Evolutionary conservation across 345 rosid species (phyloP).

Genomic region (Bruguiera gymnorhiza): DNA sequence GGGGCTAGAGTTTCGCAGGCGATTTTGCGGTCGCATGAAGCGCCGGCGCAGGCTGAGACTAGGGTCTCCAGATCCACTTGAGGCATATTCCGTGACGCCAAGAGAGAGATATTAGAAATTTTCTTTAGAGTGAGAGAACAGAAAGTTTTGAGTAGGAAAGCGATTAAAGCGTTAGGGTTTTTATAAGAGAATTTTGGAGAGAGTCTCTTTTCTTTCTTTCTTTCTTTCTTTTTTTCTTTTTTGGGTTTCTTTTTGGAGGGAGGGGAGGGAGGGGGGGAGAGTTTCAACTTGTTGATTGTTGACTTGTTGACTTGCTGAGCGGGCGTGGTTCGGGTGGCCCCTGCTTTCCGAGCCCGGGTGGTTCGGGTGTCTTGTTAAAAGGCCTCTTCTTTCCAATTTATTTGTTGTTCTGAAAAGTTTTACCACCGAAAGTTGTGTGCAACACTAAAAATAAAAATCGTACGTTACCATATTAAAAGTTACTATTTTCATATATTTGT

Average conservation of each 20-base stretch:
- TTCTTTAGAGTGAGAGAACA: background rate
- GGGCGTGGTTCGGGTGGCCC: background rate
- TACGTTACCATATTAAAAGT: no score
- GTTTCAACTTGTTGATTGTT: conserved; percentile 28
- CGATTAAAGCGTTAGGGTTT: background rate
- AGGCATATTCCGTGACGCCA: conserved; percentile 34
- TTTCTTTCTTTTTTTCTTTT: no score
- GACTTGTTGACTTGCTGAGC: conserved; percentile 7
- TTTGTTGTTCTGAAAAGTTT: no score
- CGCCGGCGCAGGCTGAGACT: conserved; percentile 67
- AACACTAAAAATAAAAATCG: no score
- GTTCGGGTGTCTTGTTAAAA: no score
- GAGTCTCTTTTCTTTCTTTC: background rate
- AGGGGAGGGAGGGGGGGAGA: conserved; percentile 16
- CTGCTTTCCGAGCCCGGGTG: background rate
- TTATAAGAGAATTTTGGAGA: background rate
- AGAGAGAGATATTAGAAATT: background rate
- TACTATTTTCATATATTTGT: no score
- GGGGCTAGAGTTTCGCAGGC: conserved; percentile 55
- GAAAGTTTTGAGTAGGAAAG: background rate
- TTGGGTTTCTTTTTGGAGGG: no score
- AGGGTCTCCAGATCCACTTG: conserved; percentile 74
- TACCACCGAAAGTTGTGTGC: no score
- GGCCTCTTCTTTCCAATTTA: no score
- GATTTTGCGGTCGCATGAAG: conserved; percentile 55